Base-by-base conservation (phyloP, 176 grass and related monocot species). In the Avena eriantha region DNA sequence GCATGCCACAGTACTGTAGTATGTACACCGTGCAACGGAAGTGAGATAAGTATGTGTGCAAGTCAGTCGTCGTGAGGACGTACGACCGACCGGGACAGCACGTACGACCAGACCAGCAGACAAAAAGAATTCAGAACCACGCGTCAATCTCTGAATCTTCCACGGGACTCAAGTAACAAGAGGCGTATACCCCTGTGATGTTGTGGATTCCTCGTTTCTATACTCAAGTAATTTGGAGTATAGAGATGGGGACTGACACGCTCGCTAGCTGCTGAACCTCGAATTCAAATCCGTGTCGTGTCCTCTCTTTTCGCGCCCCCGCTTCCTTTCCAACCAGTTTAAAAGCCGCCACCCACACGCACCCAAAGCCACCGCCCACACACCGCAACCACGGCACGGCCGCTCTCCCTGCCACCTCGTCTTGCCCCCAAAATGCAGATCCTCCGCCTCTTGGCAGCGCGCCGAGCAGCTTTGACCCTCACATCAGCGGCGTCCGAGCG, bases 361-460 rank as follows among this genome's bases (percentile, higher is more conserved):
- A 18, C 26, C 3, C 79, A 34, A 5, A 0, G 4, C 2, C 69
- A 10, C 4, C 66, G 34, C 13, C 64, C 66, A 17, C 13, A 29
- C 46, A 17, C 12, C 39, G 48, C 29, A 49, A 34, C 66, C 10
- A 39, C 36, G 5, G 4, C 36, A 4, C 36, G 5, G 12, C 14
- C 11, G 4, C 29, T 10, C 7, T 15, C 65, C 0, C 33, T 5
- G 36, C 36, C 5, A 39, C 0, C 36, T 5, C 36, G 5, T 5
- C 5, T 5, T 39, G 0, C 4, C 0, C 34, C 36, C 16, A 12
- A 2, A 33, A 90, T 90, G 85, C 85, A 68, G 7, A 69, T 90
- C 55, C 67, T 90, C 66, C 85, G 85, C 3, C 75, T 90, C 0
- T 80, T 90, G 22, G 54, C 85, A 0, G n/a, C 84, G 77, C 22